Percentiles rank a stretch among this genome's conserved stretches.
phyloP scores from a whole-genome alignment of 208 protist genomes.

The Perkinsela sp. region DNA sequence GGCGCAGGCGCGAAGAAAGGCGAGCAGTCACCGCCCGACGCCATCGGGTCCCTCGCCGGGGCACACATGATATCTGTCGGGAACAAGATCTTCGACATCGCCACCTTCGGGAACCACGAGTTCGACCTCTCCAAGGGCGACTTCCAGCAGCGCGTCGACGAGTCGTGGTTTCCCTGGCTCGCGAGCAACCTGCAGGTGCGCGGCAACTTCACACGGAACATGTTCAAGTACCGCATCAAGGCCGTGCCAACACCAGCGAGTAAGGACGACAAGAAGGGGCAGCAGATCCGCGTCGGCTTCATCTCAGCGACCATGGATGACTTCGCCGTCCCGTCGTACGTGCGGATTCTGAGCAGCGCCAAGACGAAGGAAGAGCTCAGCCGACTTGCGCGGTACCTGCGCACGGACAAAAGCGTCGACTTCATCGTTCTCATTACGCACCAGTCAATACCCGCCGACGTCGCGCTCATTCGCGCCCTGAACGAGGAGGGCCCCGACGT shows the following conservation, averaged over 20 bases:
- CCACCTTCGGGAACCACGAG: neutral
- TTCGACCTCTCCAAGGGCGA: neutral
- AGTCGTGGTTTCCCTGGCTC: neutral
- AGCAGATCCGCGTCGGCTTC: neutral
- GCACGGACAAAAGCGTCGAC: neutral
- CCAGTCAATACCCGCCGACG: neutral
- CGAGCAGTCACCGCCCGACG: neutral
- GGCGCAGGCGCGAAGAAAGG: neutral
- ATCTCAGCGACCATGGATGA: neutral
- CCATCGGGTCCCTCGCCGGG: neutral
- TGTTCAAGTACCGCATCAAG: neutral
- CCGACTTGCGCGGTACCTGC: neutral
- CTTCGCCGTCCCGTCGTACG: neutral
- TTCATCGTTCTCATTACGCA: neutral
- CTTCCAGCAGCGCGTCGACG: neutral
- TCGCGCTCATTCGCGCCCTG: neutral
- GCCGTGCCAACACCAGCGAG: neutral
- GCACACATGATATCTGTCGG: neutral
- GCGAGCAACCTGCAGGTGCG: neutral
- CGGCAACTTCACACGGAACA: neutral
- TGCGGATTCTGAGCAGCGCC: neutral
- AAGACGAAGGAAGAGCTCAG: neutral
- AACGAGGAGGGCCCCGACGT: neutral
- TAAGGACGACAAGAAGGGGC: neutral
- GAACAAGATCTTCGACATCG: neutral